Conservation (phyloP, 768 basidiomycete species). For the Psilocybe tampanensis region DNA sequence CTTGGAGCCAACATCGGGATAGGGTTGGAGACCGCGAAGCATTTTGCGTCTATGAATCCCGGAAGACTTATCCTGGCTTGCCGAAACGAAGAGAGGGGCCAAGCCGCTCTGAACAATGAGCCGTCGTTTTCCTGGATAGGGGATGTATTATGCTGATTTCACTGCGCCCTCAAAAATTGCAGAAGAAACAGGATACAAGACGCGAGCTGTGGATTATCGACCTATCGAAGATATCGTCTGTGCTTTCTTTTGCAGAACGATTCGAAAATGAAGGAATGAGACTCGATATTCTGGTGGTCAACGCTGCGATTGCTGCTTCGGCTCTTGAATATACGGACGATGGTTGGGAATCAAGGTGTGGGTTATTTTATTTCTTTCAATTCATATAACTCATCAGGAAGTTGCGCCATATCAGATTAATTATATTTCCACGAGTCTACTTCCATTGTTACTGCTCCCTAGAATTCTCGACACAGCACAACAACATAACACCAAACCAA, state of each 20-base stretch:
- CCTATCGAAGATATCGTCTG: slow-evolving; percentile 42
- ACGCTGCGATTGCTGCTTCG: slow-evolving; percentile 16
- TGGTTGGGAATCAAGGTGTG: slow-evolving; percentile 44
- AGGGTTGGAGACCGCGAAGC: slow-evolving; percentile 47
- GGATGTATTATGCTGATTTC: not conserved
- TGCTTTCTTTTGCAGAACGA: slow-evolving; percentile 39
- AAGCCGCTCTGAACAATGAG: slow-evolving; percentile 36
- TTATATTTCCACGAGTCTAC: slow-evolving; percentile 40
- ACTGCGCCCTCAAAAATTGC: slow-evolving; percentile 25
- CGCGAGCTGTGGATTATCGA: slow-evolving; percentile 44
- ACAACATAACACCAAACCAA: slow-evolving; percentile 30
- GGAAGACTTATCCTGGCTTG: slow-evolving; percentile 40
- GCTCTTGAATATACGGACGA: slow-evolving; percentile 26
- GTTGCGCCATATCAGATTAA: slow-evolving; percentile 43
- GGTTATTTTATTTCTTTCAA: not conserved
- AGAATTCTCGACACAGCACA: slow-evolving; percentile 40
- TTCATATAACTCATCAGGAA: not conserved
- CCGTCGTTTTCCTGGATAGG: not conserved
- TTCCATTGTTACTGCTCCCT: slow-evolving; percentile 45
- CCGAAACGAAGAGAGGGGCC: slow-evolving; percentile 35
- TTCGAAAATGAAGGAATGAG: slow-evolving; percentile 33
- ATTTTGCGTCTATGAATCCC: slow-evolving; percentile 47
- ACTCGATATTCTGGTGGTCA: slow-evolving; percentile 38
- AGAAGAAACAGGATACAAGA: slow-evolving; percentile 34
- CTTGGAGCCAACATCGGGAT: slow-evolving; percentile 52